A percentile compares a stretch with the other conserved stretches of the same genome.
Conservation (phyloP, 306 rosid species). For the Trichosanthes truncata region DNA sequence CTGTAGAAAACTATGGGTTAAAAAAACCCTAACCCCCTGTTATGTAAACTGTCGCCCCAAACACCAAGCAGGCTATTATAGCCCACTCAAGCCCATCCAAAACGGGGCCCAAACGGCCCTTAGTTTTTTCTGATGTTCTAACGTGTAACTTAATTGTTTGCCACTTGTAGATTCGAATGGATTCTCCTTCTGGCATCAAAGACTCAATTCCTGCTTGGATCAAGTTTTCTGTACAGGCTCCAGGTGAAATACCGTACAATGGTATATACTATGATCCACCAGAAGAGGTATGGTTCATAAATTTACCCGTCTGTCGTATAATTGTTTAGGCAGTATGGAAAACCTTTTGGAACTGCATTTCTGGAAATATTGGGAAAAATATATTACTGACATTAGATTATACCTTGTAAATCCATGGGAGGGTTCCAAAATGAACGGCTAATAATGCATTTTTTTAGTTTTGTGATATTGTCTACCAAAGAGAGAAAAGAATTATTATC, state of each 20-base stretch:
- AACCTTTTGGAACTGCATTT: neutral
- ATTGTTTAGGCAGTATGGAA: neutral
- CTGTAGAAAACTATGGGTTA: no score
- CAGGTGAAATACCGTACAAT: slow-evolving; percentile 82
- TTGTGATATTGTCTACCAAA: neutral
- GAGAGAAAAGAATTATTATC: neutral
- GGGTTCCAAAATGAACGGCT: neutral
- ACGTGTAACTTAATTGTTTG: neutral
- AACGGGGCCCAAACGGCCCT: no score
- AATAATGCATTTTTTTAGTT: neutral
- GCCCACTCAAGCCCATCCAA: no score
- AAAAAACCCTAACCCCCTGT: no score
- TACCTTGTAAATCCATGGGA: neutral
- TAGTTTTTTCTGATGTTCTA: neutral
- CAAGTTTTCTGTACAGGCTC: slow-evolving; percentile 90
- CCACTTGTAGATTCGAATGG: slow-evolving; percentile 69
- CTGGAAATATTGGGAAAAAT: neutral
- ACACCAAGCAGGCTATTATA: no score
- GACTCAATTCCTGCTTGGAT: slow-evolving; percentile 99
- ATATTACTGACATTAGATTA: neutral
- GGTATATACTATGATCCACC: slow-evolving; percentile 98
- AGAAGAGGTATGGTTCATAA: slow-evolving; percentile 59
- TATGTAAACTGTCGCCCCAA: no score
- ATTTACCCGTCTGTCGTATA: neutral
- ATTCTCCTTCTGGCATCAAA: slow-evolving; percentile 89